phyloP scores from a whole-genome alignment of 805 yeast genomes.

The Yamadazyma sp. region DNA sequence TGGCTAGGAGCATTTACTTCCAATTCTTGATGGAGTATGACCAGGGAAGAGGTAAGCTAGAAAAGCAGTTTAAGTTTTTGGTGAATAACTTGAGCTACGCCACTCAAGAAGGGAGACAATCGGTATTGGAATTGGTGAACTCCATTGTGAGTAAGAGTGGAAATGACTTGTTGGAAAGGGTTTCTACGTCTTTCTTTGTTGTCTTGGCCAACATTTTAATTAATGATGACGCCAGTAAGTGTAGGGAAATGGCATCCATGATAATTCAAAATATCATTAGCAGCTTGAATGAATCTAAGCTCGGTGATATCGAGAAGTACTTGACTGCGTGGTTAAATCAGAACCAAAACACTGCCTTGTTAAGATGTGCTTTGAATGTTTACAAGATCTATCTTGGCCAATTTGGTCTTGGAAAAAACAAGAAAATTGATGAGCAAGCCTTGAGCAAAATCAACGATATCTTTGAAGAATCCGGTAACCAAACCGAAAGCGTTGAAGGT shows the following conservation, averaged over 20 bases:
- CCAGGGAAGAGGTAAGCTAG: constrained; percentile 82
- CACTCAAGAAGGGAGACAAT: constrained; percentile 80
- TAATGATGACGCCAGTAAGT: constrained; percentile 72
- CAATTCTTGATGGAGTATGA: constrained; percentile 92
- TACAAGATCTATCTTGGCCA: constrained; percentile 60
- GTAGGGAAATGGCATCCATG: constrained; percentile 80
- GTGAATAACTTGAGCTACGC: constrained; percentile 82
- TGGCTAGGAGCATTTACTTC: constrained; percentile 78
- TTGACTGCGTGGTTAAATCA: constrained; percentile 64
- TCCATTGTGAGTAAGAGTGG: constrained; percentile 67
- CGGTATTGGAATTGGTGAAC: constrained; percentile 85
- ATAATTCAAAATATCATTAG: constrained; percentile 56
- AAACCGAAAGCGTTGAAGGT: constrained; percentile 35
- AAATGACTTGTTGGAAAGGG: constrained; percentile 52
- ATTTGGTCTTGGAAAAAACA: constrained; percentile 41
- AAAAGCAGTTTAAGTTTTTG: constrained; percentile 77
- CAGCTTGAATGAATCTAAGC: constrained; percentile 36
- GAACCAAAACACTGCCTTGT: constrained; percentile 48
- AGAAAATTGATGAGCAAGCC: constrained; percentile 41
- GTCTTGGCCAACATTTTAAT: constrained; percentile 75
- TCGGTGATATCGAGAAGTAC: constrained; percentile 41
- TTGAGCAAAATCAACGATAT: constrained; percentile 24
- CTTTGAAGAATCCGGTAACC: constrained; percentile 29
- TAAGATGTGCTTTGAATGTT: constrained; percentile 72
- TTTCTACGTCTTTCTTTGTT: constrained; percentile 78